A percentile compares a stretch with the other conserved stretches of the same genome.
These are phyloP conservation scores for Stropharia rugosoannulata DNA, from an alignment of 768 basidiomycete genomes.

Conservation along the genomic window DNA sequence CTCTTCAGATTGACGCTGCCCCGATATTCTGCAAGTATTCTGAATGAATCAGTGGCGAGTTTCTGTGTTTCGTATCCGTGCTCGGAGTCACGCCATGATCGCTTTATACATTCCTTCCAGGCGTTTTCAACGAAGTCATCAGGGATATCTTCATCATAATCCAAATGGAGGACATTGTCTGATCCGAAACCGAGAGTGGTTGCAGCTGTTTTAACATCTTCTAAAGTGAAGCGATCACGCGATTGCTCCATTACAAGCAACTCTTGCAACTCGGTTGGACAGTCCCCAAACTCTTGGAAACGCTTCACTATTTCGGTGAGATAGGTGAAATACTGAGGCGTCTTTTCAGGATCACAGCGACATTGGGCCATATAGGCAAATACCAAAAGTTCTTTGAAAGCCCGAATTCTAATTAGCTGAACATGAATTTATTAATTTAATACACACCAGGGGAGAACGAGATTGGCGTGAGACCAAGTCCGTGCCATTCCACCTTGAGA, in stretches of 20 bases:
- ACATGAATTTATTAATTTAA: background rate
- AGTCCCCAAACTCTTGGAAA: constrained; percentile 47
- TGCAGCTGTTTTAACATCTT: constrained; percentile 52
- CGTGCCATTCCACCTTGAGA: constrained; percentile 39
- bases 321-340: constrained; percentile 61
- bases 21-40: constrained; percentile 64
- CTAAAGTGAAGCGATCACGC: constrained; percentile 59
- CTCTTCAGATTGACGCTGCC: constrained; percentile 49
- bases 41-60: constrained; percentile 66
- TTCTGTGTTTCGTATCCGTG: constrained; percentile 47
- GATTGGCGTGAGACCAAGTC: constrained; percentile 64
- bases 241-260: constrained; percentile 61
- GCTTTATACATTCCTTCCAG: constrained; percentile 60
- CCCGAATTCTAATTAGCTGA: background rate
- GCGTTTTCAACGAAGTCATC: constrained; percentile 71
- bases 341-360: constrained; percentile 72
- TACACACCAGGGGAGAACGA: constrained; percentile 64
- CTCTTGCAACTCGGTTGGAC: constrained; percentile 50
- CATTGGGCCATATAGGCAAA: constrained; percentile 82
- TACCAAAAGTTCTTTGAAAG: constrained; percentile 58
- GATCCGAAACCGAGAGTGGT: constrained; percentile 64
- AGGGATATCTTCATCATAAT: constrained; percentile 68
- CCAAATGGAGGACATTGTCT: constrained; percentile 56
- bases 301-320: constrained; percentile 50
- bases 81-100: constrained; percentile 52